phyloP scores from a whole-genome alignment of 1,139 yeast species.

The Wickerhamiella infanticola region DNA sequence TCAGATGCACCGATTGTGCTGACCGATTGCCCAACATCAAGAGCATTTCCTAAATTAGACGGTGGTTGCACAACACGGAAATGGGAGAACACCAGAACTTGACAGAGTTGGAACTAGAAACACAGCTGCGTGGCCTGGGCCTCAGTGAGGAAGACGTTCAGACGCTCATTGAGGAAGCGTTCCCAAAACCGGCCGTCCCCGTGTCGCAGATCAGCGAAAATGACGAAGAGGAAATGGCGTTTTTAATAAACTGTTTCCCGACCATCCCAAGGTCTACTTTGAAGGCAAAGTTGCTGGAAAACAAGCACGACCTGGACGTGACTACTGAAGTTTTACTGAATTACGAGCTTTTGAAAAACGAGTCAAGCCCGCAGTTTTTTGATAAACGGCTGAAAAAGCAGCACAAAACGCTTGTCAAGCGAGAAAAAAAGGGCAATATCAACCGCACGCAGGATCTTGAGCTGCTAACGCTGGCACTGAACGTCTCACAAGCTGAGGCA shows the following conservation, averaged over 20 bases:
- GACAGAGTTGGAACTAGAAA: too few species aligned
- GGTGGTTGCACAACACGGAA: too few species aligned
- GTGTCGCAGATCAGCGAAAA: neutral
- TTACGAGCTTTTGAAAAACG: conserved; percentile 11
- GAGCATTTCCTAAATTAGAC: too few species aligned
- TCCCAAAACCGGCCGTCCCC: neutral
- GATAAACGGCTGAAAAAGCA: conserved; percentile 6
- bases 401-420: neutral
- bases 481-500: conserved; percentile 5
- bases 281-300: conserved; percentile 10
- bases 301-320: conserved; percentile 13
- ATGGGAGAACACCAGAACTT: too few species aligned
- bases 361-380: conserved; percentile 4
- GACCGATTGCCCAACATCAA: too few species aligned
- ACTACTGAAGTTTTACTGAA: conserved; percentile 18
- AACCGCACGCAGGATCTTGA: conserved; percentile 5
- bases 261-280: conserved; percentile 10
- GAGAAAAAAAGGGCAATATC: neutral
- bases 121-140: neutral
- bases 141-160: neutral
- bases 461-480: conserved; percentile 3
- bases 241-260: conserved; percentile 16
- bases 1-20: neutral
- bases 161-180: neutral
- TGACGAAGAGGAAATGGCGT: conserved; percentile 2